Base-by-base conservation (phyloP, 1,284 basidiomycete genomes). In the Apiotrichum siamense region DNA sequence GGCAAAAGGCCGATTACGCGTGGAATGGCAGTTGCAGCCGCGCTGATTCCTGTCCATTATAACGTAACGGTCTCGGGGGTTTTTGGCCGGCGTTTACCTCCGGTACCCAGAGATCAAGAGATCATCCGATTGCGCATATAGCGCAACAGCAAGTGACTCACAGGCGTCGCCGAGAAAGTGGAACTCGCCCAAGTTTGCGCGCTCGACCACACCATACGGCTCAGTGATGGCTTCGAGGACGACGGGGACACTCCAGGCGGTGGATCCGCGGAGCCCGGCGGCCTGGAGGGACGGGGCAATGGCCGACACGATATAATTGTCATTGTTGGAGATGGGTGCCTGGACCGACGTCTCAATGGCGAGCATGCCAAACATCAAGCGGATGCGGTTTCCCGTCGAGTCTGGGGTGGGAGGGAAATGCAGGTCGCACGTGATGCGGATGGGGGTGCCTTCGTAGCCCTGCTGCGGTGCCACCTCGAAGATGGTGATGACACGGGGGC, bases 191-290 rank as follows among this genome's bases (percentile, higher is more conserved):
- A 66, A 36, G 17, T 45, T 43, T 7, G 60, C 58, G 31, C 64
- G 60, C 43, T 68, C 65, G 10, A 68, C 40, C 3, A 70, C 55
- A 12, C 57, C 57, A 13, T 60, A 51, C 2, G 53, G 54, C 17
- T 62, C 63, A n/a, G 54, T 52, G 35, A 70, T 44, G 4, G 69
- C 67, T 47, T 73, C 65, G 18, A 69, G 58, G 21, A 47, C 56
- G 6, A 73, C 60, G 18, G 63, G 59, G 4, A 69, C 62, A 33
- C 49, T 53, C 51, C 51, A 48, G 10, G 24, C 17, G 15, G 21
- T 18, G 25, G 15, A 18, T 20, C 35, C 41, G 24, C 42, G 37
- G 17, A 25, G 23, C 11, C 25, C 26, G 26, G 42, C 27, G 20
- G 27, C 20, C 12, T 38, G 31, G 15, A 48, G 13, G 3, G 52